Evolutionary conservation across 1,139 yeast species (phyloP).

Genomic region (Protomyces inouyei): DNA sequence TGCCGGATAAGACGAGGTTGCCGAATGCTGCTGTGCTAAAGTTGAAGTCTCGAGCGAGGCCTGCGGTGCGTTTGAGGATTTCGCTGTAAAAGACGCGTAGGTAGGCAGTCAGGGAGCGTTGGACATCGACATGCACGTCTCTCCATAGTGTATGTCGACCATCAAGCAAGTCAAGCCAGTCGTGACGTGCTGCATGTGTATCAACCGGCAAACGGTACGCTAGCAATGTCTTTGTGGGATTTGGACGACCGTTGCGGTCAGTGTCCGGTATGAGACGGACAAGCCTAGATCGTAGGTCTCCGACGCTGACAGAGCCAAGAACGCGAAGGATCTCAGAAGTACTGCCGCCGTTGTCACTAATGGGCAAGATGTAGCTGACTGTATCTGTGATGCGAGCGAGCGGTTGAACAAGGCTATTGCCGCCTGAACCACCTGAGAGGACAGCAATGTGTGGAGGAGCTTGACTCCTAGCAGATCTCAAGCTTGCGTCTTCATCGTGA

Average conservation of each 20-base stretch:
- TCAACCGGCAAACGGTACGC: constrained; percentile 59
- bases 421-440: constrained; percentile 2
- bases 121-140: constrained; percentile 55
- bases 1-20: constrained; percentile 76
- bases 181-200: constrained; percentile 51
- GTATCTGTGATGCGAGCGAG: constrained; percentile 26
- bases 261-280: constrained; percentile 60
- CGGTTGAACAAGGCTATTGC: constrained; percentile 38
- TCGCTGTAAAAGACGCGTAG: constrained; percentile 75
- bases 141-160: constrained; percentile 73
- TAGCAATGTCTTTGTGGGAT: constrained; percentile 45
- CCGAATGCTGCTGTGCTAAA: constrained; percentile 81
- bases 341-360: constrained; percentile 92
- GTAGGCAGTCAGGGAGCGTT: constrained; percentile 72
- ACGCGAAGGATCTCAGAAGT: constrained; percentile 86
- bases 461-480: background rate
- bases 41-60: constrained; percentile 51
- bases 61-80: constrained; percentile 61
- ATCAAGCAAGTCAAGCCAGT: constrained; percentile 76
- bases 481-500: no score
- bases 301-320: constrained; percentile 92
- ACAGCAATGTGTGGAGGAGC: constrained; percentile 1
- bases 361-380: constrained; percentile 68
- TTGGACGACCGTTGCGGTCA: constrained; percentile 34
- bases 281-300: constrained; percentile 79